Percentiles rank a stretch among this genome's conserved stretches.
phyloP scores from a whole-genome alignment of 1,284 basidiomycete genomes.

The Ceratobasidium sp. region DNA sequence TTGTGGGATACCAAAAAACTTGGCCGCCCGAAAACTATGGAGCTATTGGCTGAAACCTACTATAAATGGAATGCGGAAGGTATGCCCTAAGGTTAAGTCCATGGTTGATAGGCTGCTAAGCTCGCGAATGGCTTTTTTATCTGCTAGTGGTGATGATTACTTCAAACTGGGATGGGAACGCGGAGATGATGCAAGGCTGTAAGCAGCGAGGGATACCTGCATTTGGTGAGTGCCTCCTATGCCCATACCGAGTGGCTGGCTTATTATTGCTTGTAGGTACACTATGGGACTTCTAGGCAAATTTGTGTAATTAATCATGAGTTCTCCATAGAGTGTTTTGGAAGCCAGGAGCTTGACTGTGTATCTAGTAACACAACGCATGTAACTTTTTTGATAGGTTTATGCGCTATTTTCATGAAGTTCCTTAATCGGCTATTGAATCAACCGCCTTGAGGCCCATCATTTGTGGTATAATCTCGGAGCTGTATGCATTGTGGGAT shows the following conservation, averaged over 20 bases:
- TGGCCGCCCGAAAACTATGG: constrained; percentile 84
- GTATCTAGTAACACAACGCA: neutral
- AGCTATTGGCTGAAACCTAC: constrained; percentile 76
- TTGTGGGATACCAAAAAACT: constrained; percentile 80
- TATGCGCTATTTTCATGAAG: neutral
- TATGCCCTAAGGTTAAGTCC: constrained; percentile 52
- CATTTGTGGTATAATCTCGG: no score
- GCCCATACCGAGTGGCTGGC: neutral
- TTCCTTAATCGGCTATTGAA: constrained; percentile 53
- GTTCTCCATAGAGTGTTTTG: neutral
- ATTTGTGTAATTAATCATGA: neutral
- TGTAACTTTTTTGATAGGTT: neutral
- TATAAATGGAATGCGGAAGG: constrained; percentile 78
- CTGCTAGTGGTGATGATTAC: constrained; percentile 79
- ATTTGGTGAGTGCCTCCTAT: constrained; percentile 41
- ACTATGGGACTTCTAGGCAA: neutral
- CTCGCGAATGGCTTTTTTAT: neutral
- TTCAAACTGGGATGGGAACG: constrained; percentile 79
- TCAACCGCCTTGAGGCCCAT: no score
- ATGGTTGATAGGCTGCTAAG: constrained; percentile 56
- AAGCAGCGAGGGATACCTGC: constrained; percentile 62
- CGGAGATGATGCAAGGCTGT: constrained; percentile 81
- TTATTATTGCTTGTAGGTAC: neutral
- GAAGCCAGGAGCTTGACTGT: neutral
- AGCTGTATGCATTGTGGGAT: no score